Evolutionary conservation across 2,329 filamentous ascomycete genomes (phyloP).

Genomic region (Spiromastix sp.): DNA sequence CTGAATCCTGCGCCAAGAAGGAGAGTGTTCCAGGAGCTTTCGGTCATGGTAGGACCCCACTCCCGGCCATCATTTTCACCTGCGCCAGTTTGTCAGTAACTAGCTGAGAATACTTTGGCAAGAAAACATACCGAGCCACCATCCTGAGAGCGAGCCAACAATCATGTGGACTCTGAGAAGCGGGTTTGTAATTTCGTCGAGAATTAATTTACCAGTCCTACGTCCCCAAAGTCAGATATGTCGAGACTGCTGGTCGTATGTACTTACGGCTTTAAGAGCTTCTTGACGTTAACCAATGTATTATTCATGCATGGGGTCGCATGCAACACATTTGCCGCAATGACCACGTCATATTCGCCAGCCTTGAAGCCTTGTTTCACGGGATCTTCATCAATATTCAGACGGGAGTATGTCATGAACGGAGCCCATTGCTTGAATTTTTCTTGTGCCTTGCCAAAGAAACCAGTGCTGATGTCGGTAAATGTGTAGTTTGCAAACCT

Average conservation of each 20-base stretch:
- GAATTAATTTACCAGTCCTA: background rate
- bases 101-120: background rate
- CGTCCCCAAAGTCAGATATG: background rate
- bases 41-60: slow-evolving; percentile 8
- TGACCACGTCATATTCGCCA: slow-evolving; percentile 21
- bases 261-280: slow-evolving; percentile 31
- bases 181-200: background rate
- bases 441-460: slow-evolving; percentile 10
- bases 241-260: slow-evolving; percentile 9
- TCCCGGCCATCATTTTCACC: background rate
- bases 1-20: slow-evolving; percentile 8
- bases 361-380: slow-evolving; percentile 22
- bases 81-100: background rate
- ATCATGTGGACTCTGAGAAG: slow-evolving; percentile 1
- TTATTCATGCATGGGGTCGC: slow-evolving; percentile 20
- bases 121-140: slow-evolving; percentile 14
- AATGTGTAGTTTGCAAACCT: slow-evolving; percentile 9
- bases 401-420: slow-evolving; percentile 16
- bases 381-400: slow-evolving; percentile 21
- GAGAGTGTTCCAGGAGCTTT: slow-evolving; percentile 6
- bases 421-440: slow-evolving; percentile 2
- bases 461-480: slow-evolving; percentile 13
- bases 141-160: slow-evolving; percentile 13
- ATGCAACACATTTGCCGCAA: slow-evolving; percentile 29
- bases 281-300: slow-evolving; percentile 21